A percentile compares a stretch with the other conserved stretches of the same genome.
Evolutionary conservation across 495 filamentous ascomycete genomes (phyloP).

Genomic region (Penicillium robsamsonii): DNA sequence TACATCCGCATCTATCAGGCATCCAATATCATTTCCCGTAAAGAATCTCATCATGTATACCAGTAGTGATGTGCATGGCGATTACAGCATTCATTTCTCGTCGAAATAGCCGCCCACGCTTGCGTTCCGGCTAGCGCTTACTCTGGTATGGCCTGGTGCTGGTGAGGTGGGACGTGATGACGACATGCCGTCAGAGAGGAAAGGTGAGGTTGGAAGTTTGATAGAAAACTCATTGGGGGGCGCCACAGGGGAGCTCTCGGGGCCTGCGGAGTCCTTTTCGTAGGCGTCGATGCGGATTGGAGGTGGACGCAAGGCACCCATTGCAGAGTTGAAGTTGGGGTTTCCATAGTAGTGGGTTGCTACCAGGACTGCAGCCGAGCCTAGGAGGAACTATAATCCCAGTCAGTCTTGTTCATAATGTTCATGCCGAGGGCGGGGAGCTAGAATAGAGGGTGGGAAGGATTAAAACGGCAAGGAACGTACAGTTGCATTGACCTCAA

Average conservation of each 20-base stretch:
- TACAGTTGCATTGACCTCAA: constrained; percentile 68
- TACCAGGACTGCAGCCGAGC: constrained; percentile 70
- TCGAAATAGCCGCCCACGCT: constrained; percentile 36
- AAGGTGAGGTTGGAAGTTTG: constrained; percentile 50
- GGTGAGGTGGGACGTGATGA: constrained; percentile 69
- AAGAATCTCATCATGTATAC: neutral
- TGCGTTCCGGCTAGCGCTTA: constrained; percentile 35
- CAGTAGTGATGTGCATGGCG: neutral
- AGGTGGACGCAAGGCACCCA: constrained; percentile 56
- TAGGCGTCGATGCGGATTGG: constrained; percentile 73
- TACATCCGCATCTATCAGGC: constrained; percentile 17
- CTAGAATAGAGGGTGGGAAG: neutral
- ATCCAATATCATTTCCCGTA: constrained; percentile 25
- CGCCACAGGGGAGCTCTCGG: constrained; percentile 50
- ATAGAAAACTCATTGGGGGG: constrained; percentile 50
- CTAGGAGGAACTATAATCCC: constrained; percentile 69
- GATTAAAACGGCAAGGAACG: constrained; percentile 32
- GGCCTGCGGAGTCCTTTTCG: constrained; percentile 57
- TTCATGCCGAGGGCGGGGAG: neutral
- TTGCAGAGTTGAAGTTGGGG: constrained; percentile 29
- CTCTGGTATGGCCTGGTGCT: constrained; percentile 46
- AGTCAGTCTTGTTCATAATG: constrained; percentile 22
- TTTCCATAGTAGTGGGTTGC: constrained; percentile 84
- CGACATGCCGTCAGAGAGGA: constrained; percentile 54
- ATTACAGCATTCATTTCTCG: constrained; percentile 22